Evolutionary conservation across 148 eudicot genomes (phyloP), one percentile per base, ranked within the genome.

Genomic region (Vaccinium darrowii): DNA sequence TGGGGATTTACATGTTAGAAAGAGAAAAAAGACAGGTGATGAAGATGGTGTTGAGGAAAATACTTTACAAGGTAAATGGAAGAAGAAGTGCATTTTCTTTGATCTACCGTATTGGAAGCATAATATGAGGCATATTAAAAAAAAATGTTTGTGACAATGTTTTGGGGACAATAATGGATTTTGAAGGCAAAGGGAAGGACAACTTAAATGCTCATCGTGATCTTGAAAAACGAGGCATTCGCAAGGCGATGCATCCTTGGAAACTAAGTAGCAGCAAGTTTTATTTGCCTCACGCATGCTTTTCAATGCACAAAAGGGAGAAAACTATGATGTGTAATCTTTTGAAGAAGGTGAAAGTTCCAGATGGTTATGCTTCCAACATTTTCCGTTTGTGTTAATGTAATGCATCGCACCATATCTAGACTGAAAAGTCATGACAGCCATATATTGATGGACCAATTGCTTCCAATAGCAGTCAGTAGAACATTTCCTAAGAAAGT

Each of bases 151-250:
- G 33, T 30, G 33, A 30, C 33, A 30, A 30, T 1, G 33, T 30
- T 30, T 30, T 82, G 5, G 12, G 54, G 19, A 77, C 18, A 25
- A 4, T 47, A 15, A 63, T n/a, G 19, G 18, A 80, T 60, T 23
- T 62, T 8, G 39, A 79, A 15, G 83, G 83, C 23, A 78, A 85
- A 80, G 80, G 39, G 25, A 79, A 85, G 53, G 52, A 83, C 33
- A 36, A 6, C 12, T 11, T 51, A 15, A 72, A 63, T 15, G 43
- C 50, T 8, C 58, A 10, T 27, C 27, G 23, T 15, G 87, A 79
- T 33, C 73, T 63, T 30, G 7, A 78, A 25, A 0, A 23, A 67
- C 39, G 36, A 49, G 14, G 33, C 33, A 80, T 78, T 27, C 6
- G 62, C 25, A 33, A 83, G n/a, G 27, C 47, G 9, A 23, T 51